A percentile compares a stretch with the other conserved stretches of the same genome.
Conservation (phyloP, 1,139 yeast species). For the Magnusiomyces ingens region DNA sequence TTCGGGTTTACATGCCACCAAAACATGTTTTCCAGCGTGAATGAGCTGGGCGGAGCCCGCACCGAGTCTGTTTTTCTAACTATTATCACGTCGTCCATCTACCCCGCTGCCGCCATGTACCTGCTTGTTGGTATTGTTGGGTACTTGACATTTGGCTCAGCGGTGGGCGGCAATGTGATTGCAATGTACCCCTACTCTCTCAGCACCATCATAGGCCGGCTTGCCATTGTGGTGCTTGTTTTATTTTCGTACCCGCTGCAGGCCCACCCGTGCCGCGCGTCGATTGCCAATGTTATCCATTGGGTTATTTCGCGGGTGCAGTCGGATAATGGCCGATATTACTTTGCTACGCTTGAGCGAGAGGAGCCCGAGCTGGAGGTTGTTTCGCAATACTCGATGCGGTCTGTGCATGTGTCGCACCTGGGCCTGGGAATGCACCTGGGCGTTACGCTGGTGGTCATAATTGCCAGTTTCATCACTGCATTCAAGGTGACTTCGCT, state of each 20-base stretch:
- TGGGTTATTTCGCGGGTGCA: slow-evolving; percentile 35
- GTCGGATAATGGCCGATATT: slow-evolving; percentile 4
- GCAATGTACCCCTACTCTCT: slow-evolving; percentile 46
- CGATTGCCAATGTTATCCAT: slow-evolving; percentile 65
- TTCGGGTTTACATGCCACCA: slow-evolving; percentile 96
- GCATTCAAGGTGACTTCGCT: slow-evolving; percentile 73
- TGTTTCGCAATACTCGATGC: background rate
- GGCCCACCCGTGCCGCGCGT: slow-evolving; percentile 87
- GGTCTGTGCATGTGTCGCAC: slow-evolving; percentile 1
- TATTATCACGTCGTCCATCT: slow-evolving; percentile 53
- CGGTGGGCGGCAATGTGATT: slow-evolving; percentile 75
- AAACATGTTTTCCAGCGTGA: slow-evolving; percentile 80
- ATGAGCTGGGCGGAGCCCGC: slow-evolving; percentile 47
- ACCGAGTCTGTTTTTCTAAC: slow-evolving; percentile 32
- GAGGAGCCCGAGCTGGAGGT: slow-evolving; percentile 13
- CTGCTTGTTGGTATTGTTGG: slow-evolving; percentile 74
- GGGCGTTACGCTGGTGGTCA: slow-evolving; percentile 58
- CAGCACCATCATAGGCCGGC: slow-evolving; percentile 58
- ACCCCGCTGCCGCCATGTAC: slow-evolving; percentile 53
- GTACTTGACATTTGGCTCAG: slow-evolving; percentile 76
- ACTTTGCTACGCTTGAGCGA: slow-evolving; percentile 14
- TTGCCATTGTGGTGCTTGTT: slow-evolving; percentile 75
- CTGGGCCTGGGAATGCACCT: slow-evolving; percentile 40
- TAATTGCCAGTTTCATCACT: slow-evolving; percentile 57
- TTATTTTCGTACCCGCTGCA: slow-evolving; percentile 83